Conservation (phyloP, 108 stramenopile species). For the Cyclotella sp. region DNA sequence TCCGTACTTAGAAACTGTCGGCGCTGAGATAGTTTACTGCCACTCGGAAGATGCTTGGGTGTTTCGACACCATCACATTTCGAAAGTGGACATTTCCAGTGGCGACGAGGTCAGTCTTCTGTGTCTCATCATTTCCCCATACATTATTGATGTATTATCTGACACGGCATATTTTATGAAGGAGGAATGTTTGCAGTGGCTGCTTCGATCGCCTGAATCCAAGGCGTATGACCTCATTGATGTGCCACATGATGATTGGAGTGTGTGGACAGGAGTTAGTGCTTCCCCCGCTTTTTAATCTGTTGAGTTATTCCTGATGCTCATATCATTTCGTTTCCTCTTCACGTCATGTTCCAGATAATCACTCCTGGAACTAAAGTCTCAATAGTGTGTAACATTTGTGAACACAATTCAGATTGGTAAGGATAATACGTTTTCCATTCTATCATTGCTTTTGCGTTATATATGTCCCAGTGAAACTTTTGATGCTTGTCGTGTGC, state of each 20-base stretch:
- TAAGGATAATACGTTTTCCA: background rate
- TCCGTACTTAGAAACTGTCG: background rate
- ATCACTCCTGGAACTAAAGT: conserved; percentile 7
- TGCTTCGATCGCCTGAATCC: background rate
- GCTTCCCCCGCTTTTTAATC: background rate
- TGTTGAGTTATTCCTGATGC: background rate
- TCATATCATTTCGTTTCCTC: background rate
- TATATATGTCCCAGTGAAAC: background rate
- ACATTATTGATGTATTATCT: too few relatives aligned
- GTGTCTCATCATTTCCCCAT: too few relatives aligned
- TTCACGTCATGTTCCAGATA: background rate
- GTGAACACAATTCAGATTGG: conserved; percentile 14
- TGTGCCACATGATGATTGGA: background rate
- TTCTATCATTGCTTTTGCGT: background rate
- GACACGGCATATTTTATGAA: too few relatives aligned
- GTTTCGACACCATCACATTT: background rate
- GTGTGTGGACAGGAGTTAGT: conserved; percentile 11
- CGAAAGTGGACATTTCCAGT: background rate
- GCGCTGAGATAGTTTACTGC: conserved; percentile 17
- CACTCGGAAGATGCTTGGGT: background rate
- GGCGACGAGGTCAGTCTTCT: background rate
- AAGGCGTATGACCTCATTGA: conserved; percentile 1
- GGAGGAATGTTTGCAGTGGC: background rate
- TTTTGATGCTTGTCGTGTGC: background rate
- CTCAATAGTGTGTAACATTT: background rate